These are phyloP conservation scores for Beta macrorhiza DNA, from an alignment of 179 eudicot species.

Conservation along the genomic window DNA sequence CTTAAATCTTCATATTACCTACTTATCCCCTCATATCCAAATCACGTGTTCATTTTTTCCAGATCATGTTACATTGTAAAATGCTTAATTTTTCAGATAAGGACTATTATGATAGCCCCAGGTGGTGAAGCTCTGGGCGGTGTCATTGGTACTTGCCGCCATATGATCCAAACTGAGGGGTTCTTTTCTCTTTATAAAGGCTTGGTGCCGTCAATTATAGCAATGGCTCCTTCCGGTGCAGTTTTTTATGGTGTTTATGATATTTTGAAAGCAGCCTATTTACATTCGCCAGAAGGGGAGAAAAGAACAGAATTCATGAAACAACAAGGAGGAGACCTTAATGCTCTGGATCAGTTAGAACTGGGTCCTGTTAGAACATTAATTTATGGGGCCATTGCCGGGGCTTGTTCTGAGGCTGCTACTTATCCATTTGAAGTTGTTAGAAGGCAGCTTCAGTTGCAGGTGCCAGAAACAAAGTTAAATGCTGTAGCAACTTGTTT, in stretches of 20 bases:
- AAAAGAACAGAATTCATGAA: conserved; percentile 70
- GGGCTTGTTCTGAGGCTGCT: conserved; percentile 95
- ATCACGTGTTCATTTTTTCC: neutral
- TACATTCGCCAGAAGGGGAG: conserved; percentile 87
- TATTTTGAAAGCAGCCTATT: conserved; percentile 76
- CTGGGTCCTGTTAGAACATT: conserved; percentile 80
- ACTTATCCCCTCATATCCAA: neutral
- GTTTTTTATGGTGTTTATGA: conserved; percentile 96
- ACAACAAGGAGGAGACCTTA: conserved; percentile 54
- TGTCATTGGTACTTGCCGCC: conserved; percentile 69
- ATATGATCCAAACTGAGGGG: conserved; percentile 87
- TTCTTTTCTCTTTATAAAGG: conserved; percentile 95
- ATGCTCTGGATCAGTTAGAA: conserved; percentile 83
- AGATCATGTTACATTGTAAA: conserved; percentile 16
- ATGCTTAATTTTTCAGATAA: conserved; percentile 51
- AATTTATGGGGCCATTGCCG: conserved; percentile 88
- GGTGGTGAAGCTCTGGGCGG: conserved; percentile 98
- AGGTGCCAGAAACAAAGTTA: conserved; percentile 67
- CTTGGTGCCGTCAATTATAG: conserved; percentile 76
- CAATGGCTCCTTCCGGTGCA: conserved; percentile 98
- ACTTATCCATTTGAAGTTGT: conserved; percentile 99
- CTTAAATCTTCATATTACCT: neutral
- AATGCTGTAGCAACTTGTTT: conserved; percentile 73
- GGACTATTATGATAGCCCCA: conserved; percentile 93
- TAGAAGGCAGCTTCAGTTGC: conserved; percentile 97